Evolutionary conservation across 441 rosid species (phyloP).

Genomic region (Sinapis alba): DNA sequence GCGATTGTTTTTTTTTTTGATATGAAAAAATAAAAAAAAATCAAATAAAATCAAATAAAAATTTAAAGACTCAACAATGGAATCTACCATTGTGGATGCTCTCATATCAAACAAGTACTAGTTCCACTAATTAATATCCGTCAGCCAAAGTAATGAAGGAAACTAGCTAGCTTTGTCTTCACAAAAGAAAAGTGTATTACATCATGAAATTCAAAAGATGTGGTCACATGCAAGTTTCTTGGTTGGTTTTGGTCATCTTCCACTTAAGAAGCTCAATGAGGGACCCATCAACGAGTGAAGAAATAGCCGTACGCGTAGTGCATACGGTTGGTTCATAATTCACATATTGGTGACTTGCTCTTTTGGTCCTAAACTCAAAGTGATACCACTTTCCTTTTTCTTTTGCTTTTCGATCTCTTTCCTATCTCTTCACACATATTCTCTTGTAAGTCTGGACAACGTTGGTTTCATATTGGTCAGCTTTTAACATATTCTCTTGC

Average conservation of each 20-base stretch:
- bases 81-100: too few relatives aligned
- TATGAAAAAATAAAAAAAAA: too few relatives aligned
- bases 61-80: too few relatives aligned
- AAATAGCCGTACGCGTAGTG: slow-evolving; percentile 37
- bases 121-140: neutral
- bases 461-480: neutral
- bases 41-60: too few relatives aligned
- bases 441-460: neutral
- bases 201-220: neutral
- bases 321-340: slow-evolving; percentile 12
- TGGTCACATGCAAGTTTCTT: slow-evolving; percentile 10
- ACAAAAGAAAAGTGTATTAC: neutral
- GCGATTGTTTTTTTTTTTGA: too few relatives aligned
- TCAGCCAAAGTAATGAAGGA: neutral
- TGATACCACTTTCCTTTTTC: neutral
- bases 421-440: too few relatives aligned
- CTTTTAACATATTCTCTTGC: neutral
- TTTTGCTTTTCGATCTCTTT: neutral
- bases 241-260: slow-evolving; percentile 29
- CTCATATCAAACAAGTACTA: neutral
- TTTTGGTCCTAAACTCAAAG: slow-evolving; percentile 15
- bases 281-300: slow-evolving; percentile 30
- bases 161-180: neutral
- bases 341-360: slow-evolving; percentile 8
- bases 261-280: slow-evolving; percentile 18